A percentile compares a stretch with the other conserved stretches of the same genome.
These are phyloP conservation scores for Pleomassaria siparia DNA, from an alignment of 2,329 filamentous ascomycete genomes.

Conservation along the genomic window DNA sequence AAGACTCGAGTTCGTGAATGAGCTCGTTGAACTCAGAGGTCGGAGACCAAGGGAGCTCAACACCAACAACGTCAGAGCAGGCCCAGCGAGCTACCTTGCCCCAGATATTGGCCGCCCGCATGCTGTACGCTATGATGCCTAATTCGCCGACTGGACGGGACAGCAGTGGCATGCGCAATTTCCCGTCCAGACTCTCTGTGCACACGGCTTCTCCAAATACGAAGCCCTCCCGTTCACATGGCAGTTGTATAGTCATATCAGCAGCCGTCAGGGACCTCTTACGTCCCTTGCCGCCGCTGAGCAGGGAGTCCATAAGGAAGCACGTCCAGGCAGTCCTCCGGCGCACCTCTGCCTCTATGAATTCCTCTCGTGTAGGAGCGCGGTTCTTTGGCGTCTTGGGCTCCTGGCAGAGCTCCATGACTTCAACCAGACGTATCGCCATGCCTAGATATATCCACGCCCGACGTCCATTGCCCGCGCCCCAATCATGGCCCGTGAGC, in stretches of 20 bases:
- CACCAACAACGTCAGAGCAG: conserved; percentile 39
- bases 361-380: conserved; percentile 40
- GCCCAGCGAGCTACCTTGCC: conserved; percentile 46
- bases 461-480: conserved; percentile 46
- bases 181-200: conserved; percentile 37
- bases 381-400: conserved; percentile 32
- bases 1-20: conserved; percentile 36
- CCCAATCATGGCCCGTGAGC: conserved; percentile 51
- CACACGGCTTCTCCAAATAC: conserved; percentile 43
- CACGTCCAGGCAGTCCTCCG: conserved; percentile 46
- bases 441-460: conserved; percentile 48
- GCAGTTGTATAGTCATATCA: conserved; percentile 44
- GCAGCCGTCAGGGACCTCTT: conserved; percentile 36
- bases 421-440: conserved; percentile 44
- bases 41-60: conserved; percentile 40
- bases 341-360: conserved; percentile 45
- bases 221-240: conserved; percentile 43
- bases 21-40: conserved; percentile 41
- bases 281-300: conserved; percentile 45
- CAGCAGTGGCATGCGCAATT: conserved; percentile 30
- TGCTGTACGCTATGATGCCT: conserved; percentile 43
- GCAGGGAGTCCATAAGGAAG: conserved; percentile 46
- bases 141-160: conserved; percentile 35
- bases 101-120: conserved; percentile 46
- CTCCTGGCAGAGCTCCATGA: conserved; percentile 45